Conservation (phyloP, 352 stramenopile genomes). For the Thraustochytrium sp. region DNA sequence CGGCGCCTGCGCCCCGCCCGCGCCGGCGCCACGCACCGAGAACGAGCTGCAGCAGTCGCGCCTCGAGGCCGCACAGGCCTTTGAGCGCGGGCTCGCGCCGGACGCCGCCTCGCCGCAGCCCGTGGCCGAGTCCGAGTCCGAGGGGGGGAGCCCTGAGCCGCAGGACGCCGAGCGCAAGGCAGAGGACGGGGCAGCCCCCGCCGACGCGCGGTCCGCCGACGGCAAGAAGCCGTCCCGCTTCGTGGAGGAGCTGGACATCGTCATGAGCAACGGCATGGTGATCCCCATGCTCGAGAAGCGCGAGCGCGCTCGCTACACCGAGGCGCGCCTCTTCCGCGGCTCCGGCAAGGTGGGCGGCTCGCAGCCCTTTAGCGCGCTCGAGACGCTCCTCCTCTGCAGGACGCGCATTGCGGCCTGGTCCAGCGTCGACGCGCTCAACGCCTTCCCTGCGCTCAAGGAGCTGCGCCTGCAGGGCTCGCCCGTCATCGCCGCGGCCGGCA, state of each 20-base stretch:
- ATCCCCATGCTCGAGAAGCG: background rate
- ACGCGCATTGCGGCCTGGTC: conserved; percentile 66
- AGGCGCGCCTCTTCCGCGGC: conserved; percentile 15
- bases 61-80: background rate
- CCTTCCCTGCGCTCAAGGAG: conserved; percentile 58
- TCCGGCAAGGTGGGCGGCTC: background rate
- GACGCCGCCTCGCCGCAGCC: background rate
- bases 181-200: background rate
- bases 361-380: conserved; percentile 52
- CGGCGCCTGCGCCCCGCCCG: too few species aligned
- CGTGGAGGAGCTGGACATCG: background rate
- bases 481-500: conserved; percentile 53
- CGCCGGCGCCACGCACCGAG: background rate
- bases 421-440: conserved; percentile 66
- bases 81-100: background rate
- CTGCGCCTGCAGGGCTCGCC: conserved; percentile 66
- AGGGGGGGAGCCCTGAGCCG: background rate
- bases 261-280: conserved; percentile 39
- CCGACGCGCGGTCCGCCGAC: background rate
- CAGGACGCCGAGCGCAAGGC: background rate
- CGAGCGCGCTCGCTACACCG: conserved; percentile 7
- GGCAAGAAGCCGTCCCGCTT: background rate
- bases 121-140: background rate
- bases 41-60: background rate
- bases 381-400: conserved; percentile 61